Conservation (phyloP, 805 yeast genomes). For the Monosporozyma yasuniensis region DNA sequence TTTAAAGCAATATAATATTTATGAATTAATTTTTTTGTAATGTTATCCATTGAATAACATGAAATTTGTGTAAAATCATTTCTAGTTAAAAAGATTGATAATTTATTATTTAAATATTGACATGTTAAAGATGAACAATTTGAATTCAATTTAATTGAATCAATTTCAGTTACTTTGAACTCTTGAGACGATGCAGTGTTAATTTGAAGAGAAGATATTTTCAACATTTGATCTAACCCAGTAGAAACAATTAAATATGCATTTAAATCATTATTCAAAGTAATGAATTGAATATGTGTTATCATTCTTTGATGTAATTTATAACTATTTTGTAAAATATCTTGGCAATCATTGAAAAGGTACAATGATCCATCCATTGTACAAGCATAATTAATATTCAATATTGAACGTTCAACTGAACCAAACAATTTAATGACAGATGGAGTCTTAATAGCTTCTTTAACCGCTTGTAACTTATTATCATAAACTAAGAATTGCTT, state of each 20-base stretch:
- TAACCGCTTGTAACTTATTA: background rate
- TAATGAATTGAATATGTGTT: constrained; percentile 26
- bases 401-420: constrained; percentile 3
- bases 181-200: background rate
- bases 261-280: constrained; percentile 4
- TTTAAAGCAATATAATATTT: constrained; percentile 48
- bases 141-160: constrained; percentile 33
- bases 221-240: constrained; percentile 50
- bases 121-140: constrained; percentile 46
- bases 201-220: constrained; percentile 28
- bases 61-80: constrained; percentile 51
- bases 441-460: background rate
- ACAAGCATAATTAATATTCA: constrained; percentile 13
- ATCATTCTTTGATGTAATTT: constrained; percentile 35
- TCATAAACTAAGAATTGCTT: constrained; percentile 3
- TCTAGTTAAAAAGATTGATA: constrained; percentile 47
- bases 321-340: background rate
- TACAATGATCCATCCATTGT: constrained; percentile 20
- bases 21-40: constrained; percentile 24
- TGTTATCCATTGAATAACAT: constrained; percentile 26
- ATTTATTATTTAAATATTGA: constrained; percentile 14
- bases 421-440: constrained; percentile 22
- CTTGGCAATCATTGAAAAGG: constrained; percentile 7
- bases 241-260: constrained; percentile 39
- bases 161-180: constrained; percentile 10